Evolutionary conservation across 1,284 basidiomycete species (phyloP).

Genomic region (Rhodotorula sp.): DNA sequence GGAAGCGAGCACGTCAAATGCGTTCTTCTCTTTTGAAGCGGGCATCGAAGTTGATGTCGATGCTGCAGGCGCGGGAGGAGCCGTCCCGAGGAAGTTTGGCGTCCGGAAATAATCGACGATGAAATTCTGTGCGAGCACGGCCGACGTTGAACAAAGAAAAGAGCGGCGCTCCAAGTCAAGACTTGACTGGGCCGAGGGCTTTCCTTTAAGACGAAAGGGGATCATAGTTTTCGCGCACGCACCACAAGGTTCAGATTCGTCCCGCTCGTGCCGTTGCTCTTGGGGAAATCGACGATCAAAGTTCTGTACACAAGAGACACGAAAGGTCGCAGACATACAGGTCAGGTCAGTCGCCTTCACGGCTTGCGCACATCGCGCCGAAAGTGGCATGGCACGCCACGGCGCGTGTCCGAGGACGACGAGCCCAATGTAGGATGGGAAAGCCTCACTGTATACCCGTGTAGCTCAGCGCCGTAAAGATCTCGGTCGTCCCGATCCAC

Average conservation of each 20-base stretch:
- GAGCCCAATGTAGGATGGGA: no score
- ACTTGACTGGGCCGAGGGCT: no score
- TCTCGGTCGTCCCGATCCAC: conserved; percentile 47
- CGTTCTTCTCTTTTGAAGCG: background rate
- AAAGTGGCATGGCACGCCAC: no score
- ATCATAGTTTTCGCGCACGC: conserved; percentile 1
- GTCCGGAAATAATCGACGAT: conserved; percentile 39
- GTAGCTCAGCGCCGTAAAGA: conserved; percentile 42
- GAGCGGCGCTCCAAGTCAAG: no score
- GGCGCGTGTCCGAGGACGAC: no score
- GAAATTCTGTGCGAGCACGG: conserved; percentile 23
- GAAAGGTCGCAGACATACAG: no score
- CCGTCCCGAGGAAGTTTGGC: background rate
- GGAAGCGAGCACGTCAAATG: background rate
- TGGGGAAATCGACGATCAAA: conserved; percentile 44
- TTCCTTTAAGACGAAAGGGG: no score
- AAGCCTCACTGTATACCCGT: conserved; percentile 40
- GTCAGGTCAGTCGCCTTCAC: no score
- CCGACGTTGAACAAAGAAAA: background rate
- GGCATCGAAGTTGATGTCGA: background rate
- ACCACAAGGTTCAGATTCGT: conserved; percentile 33
- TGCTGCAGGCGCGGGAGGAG: background rate
- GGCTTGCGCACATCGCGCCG: no score
- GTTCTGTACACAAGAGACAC: no score
- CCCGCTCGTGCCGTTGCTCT: background rate